phyloP scores from a whole-genome alignment of 2,329 filamentous ascomycete genomes.

The Aspergillus sp. region DNA sequence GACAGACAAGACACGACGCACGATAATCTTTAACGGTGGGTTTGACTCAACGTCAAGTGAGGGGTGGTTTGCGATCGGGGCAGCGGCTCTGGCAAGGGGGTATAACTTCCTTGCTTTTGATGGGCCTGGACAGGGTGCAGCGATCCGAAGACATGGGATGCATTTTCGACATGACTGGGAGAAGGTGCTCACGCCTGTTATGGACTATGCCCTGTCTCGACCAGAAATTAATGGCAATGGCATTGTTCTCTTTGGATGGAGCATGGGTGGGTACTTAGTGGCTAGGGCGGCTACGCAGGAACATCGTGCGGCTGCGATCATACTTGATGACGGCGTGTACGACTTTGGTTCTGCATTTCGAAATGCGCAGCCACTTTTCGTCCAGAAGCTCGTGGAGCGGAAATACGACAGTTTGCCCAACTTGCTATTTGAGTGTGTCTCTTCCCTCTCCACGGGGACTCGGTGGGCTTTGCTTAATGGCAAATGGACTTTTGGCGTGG shows the following conservation, averaged over 20 bases:
- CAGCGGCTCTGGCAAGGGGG: slow-evolving; percentile 28
- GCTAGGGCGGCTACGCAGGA: slow-evolving; percentile 30
- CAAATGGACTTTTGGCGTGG: slow-evolving; percentile 11
- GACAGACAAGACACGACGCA: slow-evolving; percentile 4
- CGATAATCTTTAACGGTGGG: slow-evolving; percentile 25
- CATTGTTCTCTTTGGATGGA: slow-evolving; percentile 28
- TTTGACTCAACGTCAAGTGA: slow-evolving; percentile 33
- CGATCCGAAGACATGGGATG: slow-evolving; percentile 24
- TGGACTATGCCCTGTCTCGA: slow-evolving; percentile 27
- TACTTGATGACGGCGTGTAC: slow-evolving; percentile 17
- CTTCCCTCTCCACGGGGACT: slow-evolving; percentile 10
- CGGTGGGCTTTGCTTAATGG: slow-evolving; percentile 12
- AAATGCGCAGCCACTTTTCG: slow-evolving; percentile 6
- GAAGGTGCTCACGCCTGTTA: slow-evolving; percentile 27
- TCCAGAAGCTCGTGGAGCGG: slow-evolving; percentile 6
- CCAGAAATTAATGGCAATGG: slow-evolving; percentile 21
- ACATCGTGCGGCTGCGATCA: slow-evolving; percentile 26
- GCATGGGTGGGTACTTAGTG: slow-evolving; percentile 33
- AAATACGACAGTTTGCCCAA: slow-evolving; percentile 1
- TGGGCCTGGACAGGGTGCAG: slow-evolving; percentile 32
- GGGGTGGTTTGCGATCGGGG: slow-evolving; percentile 23
- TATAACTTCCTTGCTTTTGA: slow-evolving; percentile 35
- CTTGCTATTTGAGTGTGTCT: slow-evolving; percentile 3
- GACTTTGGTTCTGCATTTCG: slow-evolving; percentile 16
- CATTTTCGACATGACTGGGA: slow-evolving; percentile 34